Evolutionary conservation across 371 early-diverging fungal species (phyloP).

Genomic region (Amoeboaphelidium protococcarum): DNA sequence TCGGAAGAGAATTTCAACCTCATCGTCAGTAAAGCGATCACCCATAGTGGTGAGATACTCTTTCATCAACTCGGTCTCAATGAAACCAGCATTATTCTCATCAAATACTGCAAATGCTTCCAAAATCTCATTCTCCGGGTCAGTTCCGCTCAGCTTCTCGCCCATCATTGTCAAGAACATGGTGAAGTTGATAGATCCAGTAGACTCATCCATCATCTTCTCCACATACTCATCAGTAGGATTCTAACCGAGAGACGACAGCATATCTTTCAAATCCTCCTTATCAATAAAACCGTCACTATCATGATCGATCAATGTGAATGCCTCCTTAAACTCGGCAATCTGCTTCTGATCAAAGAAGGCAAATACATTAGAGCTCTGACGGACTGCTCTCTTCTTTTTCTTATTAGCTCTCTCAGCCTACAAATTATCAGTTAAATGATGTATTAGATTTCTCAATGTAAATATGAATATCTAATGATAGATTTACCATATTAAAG

Average conservation of each 20-base stretch:
- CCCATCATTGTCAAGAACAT: conserved; percentile 80
- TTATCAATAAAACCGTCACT: conserved; percentile 56
- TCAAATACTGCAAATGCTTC: conserved; percentile 74
- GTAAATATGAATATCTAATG: too few species aligned
- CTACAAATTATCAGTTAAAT: too few species aligned
- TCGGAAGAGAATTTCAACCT: conserved; percentile 79
- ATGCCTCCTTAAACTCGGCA: conserved; percentile 79
- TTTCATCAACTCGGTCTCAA: conserved; percentile 46
- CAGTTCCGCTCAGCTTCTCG: conserved; percentile 67
- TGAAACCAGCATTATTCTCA: conserved; percentile 39
- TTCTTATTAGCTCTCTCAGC: too few species aligned
- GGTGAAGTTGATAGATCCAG: conserved; percentile 67
- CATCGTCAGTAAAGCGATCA: conserved; percentile 65
- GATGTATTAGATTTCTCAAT: too few species aligned
- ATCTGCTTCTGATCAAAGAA: conserved; percentile 95
- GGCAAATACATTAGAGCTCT: conserved; percentile 95
- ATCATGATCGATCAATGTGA: conserved; percentile 74
- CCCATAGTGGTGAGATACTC: conserved; percentile 71
- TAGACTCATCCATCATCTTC: conserved; percentile 68
- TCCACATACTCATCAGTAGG: conserved; percentile 61
- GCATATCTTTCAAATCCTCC: conserved; percentile 68
- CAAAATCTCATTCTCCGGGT: conserved; percentile 56
- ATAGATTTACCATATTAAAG: too few species aligned
- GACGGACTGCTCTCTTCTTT: conserved; percentile 67
- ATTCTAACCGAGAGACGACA: conserved; percentile 42